phyloP scores from a whole-genome alignment of 495 filamentous ascomycete species.

The Podospora appendiculata region DNA sequence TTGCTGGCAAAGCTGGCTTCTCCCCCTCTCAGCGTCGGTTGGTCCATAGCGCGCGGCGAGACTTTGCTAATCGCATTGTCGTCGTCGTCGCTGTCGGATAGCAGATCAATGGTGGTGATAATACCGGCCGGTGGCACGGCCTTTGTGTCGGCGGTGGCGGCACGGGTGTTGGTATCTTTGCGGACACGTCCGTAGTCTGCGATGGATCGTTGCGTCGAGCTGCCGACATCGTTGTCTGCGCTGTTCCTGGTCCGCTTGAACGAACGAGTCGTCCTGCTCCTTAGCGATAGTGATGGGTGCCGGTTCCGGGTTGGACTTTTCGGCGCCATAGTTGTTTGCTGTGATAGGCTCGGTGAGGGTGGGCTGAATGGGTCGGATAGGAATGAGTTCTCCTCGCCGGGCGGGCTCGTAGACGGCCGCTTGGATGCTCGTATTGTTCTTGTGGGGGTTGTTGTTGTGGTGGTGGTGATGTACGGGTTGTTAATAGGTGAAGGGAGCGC shows the following conservation, averaged over 20 bases:
- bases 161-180: background rate
- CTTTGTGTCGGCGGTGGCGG: background rate
- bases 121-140: background rate
- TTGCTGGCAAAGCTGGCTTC: background rate
- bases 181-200: conserved; percentile 7
- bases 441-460: conserved; percentile 4
- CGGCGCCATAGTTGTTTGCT: background rate
- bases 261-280: background rate
- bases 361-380: background rate
- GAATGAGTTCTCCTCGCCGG: background rate
- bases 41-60: no score
- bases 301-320: background rate
- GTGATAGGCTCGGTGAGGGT: background rate
- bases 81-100: conserved; percentile 8
- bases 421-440: background rate
- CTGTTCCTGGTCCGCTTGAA: conserved; percentile 21
- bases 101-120: conserved; percentile 1
- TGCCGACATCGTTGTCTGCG: background rate
- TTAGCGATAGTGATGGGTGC: background rate
- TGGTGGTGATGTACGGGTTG: conserved; percentile 2
- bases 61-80: background rate
- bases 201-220: conserved; percentile 8
- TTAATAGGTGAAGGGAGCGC: conserved; percentile 10
- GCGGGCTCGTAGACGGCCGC: background rate
- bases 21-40: background rate